Percentiles rank a stretch among this genome's conserved stretches.
Evolutionary conservation across 768 basidiomycete genomes (phyloP).

Genomic region (Flagelloscypha sp.): DNA sequence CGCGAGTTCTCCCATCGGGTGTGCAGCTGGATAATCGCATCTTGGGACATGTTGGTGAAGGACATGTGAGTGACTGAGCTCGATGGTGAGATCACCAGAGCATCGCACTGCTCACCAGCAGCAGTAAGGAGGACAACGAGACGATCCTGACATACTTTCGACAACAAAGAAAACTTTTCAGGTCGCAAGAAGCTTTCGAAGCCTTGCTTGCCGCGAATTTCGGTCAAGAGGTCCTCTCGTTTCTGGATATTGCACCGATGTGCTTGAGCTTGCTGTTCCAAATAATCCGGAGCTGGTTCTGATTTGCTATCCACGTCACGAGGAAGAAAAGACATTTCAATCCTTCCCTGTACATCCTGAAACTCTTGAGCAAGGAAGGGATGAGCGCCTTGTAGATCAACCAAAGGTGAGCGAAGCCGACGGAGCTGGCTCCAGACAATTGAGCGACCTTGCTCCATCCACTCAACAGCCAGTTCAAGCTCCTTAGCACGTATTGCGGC

Average conservation of each 20-base stretch:
- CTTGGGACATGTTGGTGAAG: too few relatives aligned
- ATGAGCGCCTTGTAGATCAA: constrained; percentile 6
- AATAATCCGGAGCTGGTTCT: neutral
- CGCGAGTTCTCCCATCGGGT: neutral
- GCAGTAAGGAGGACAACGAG: too few relatives aligned
- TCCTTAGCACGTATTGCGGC: constrained; percentile 7
- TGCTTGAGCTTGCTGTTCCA: neutral
- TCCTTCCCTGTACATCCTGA: neutral
- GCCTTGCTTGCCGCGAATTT: neutral
- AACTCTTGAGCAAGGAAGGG: constrained; percentile 1
- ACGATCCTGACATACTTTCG: too few relatives aligned
- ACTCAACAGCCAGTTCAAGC: constrained; percentile 12
- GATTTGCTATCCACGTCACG: too few relatives aligned
- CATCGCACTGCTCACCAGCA: too few relatives aligned
- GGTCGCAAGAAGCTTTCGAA: constrained; percentile 1
- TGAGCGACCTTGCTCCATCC: constrained; percentile 16
- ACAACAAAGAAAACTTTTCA: too few relatives aligned
- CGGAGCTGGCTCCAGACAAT: constrained; percentile 15
- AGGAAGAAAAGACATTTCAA: too few relatives aligned
- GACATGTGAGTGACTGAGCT: too few relatives aligned
- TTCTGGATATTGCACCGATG: neutral
- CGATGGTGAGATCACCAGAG: too few relatives aligned
- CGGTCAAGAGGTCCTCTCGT: neutral
- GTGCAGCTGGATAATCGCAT: neutral
- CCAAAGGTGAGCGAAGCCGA: constrained; percentile 14